These are phyloP conservation scores for Chalciporus sp. DNA, from an alignment of 1,284 basidiomycete species.

Conservation along the genomic window DNA sequence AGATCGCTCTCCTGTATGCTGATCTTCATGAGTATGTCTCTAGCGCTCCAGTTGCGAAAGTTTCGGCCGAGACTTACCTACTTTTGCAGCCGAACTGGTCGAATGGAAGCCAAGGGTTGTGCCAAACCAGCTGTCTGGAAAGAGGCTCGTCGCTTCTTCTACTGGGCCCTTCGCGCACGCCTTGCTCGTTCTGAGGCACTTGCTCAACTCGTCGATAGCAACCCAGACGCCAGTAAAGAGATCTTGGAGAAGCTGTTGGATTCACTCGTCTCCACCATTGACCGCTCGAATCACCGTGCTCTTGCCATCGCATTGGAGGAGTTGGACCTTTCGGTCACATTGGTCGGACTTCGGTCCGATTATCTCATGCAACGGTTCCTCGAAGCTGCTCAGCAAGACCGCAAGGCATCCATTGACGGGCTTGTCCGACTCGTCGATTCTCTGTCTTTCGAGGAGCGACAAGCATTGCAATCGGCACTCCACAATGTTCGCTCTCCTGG, in stretches of 20 bases:
- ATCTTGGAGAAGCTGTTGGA: slow-evolving; percentile 62
- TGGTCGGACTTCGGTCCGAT: slow-evolving; percentile 65
- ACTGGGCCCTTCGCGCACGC: slow-evolving; percentile 89
- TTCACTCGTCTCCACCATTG: slow-evolving; percentile 57
- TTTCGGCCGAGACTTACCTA: slow-evolving; percentile 16
- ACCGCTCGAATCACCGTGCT: slow-evolving; percentile 53
- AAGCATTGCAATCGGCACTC: slow-evolving; percentile 59
- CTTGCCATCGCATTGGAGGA: slow-evolving; percentile 66
- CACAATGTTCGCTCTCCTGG: slow-evolving; percentile 61
- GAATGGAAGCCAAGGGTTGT: slow-evolving; percentile 98
- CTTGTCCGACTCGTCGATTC: slow-evolving; percentile 68
- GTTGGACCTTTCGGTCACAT: slow-evolving; percentile 62
- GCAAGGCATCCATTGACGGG: slow-evolving; percentile 69
- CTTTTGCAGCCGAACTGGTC: slow-evolving; percentile 77
- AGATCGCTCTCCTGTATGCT: slow-evolving; percentile 92
- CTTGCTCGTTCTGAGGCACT: slow-evolving; percentile 69
- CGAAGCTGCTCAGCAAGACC: slow-evolving; percentile 65
- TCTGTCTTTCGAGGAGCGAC: slow-evolving; percentile 73
- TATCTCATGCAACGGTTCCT: slow-evolving; percentile 63
- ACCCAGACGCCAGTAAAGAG: slow-evolving; percentile 61
- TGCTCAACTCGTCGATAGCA: slow-evolving; percentile 58
- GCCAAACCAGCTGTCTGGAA: slow-evolving; percentile 86
- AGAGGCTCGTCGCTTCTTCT: slow-evolving; percentile 90
- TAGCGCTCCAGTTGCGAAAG: background rate
- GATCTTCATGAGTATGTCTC: slow-evolving; percentile 89